Evolutionary conservation across 2,329 filamentous ascomycete species (phyloP).

Genomic region (Botrytis pseudocinerea): DNA sequence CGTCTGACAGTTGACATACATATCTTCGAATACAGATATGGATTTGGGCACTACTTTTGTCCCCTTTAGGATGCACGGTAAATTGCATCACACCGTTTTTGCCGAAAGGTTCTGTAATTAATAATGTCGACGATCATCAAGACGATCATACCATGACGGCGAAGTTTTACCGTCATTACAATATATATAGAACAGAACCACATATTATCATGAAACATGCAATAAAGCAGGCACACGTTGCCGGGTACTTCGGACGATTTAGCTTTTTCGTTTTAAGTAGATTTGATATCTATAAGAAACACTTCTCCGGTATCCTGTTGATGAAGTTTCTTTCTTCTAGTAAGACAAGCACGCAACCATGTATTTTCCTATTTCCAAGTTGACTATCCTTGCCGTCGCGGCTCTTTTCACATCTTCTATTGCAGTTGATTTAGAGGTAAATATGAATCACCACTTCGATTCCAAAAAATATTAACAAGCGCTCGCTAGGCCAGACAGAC

Average conservation of each 20-base stretch:
- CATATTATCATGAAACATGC: slow-evolving; percentile 9
- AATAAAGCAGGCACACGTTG: slow-evolving; percentile 1
- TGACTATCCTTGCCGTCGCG: not conserved
- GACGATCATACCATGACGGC: not conserved
- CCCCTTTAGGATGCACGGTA: not conserved
- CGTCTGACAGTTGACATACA: not conserved
- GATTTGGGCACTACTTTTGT: not conserved
- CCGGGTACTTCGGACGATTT: not conserved
- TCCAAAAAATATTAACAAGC: not conserved
- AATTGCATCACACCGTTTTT: not conserved
- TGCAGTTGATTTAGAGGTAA: not conserved
- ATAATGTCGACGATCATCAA: not conserved
- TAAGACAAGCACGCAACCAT: not conserved
- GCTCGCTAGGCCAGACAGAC: not conserved
- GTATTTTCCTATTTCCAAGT: not conserved
- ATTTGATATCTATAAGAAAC: not conserved
- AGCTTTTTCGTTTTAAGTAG: not conserved
- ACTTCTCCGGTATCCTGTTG: not conserved
- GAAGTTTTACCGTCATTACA: not conserved
- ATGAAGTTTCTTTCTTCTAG: not conserved
- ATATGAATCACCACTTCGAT: not conserved
- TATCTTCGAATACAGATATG: not conserved
- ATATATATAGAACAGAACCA: slow-evolving; percentile 8
- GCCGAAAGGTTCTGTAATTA: not conserved
- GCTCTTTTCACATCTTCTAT: not conserved